Evolutionary conservation across 441 rosid species (phyloP), one percentile per base, ranked within the genome.

Genomic region (Brassica balearica): DNA sequence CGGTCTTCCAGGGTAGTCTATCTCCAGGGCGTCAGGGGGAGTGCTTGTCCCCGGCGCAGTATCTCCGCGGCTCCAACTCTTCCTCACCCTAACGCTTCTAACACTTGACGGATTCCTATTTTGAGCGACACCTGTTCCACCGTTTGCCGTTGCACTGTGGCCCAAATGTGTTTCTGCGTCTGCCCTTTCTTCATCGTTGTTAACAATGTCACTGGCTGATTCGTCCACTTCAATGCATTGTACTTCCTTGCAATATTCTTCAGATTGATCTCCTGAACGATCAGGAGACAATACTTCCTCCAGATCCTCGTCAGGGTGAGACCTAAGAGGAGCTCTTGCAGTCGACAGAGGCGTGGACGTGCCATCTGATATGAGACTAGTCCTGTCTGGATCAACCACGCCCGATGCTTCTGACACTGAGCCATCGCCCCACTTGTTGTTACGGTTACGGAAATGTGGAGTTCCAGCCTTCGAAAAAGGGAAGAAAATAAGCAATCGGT

Each of bases 241-340:
- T 69, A 93, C 97, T 82, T 95, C 98, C 82, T 87, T 92, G 91
- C 96, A 90, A 87, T 83, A 84, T 69, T 85, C 98, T 82, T 87
- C 74, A 10, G 74, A 70, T 7, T 60, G 77, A 72, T 82, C 88
- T 69, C 84, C 87, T 51, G 87, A 77, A 72, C 51, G 70, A 65
- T 65, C 73, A 34, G 46, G 71, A 3, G 78, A 80, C 78, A 76
- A 78, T 82, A 63, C 67, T 17, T 80, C 83, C 53, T 87, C 88
- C 41, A 84, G 71, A 78, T 77, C 81, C 68, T 72, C 78, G 34
- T 68, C 78, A 72, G 86, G 82, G 81, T 76, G 65, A 68, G 90
- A 80, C 85, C 87, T 74, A 69, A 63, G 67, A 77, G 82, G 73
- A 68, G 82, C 84, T 75, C 84, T 84, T 73, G 90, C 87, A 62